These are phyloP conservation scores for Morella rubra DNA, from an alignment of 306 rosid genomes.

Conservation along the genomic window DNA sequence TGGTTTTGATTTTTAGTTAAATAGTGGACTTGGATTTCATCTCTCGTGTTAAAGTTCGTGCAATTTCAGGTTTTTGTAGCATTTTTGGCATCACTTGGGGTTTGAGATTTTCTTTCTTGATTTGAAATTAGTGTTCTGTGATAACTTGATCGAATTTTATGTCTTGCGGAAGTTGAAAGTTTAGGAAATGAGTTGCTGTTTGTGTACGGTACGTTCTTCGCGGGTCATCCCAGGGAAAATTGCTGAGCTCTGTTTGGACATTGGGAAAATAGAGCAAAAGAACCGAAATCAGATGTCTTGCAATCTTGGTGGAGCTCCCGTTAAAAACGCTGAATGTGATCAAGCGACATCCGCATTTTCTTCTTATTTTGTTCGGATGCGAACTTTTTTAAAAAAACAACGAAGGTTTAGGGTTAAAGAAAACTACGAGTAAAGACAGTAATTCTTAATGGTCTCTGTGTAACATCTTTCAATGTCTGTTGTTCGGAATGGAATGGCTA, in stretches of 20 bases:
- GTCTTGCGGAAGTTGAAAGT: not conserved
- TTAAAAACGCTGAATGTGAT: not conserved
- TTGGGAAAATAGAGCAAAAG: not conserved
- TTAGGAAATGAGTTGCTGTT: not conserved
- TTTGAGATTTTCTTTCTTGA: not conserved
- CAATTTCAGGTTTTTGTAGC: not conserved
- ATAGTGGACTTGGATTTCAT: not conserved
- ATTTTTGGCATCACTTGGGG: not conserved
- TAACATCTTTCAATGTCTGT: not conserved
- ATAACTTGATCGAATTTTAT: not conserved
- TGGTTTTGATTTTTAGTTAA: not conserved
- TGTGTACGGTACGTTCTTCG: not conserved
- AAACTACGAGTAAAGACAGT: not conserved
- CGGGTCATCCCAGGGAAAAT: not conserved
- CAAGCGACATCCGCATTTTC: not conserved
- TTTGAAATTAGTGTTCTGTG: not conserved
- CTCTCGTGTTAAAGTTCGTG: not conserved
- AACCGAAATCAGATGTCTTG: not conserved
- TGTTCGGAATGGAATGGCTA: not conserved
- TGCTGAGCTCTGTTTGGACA: conserved; percentile 1
- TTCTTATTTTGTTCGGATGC: not conserved
- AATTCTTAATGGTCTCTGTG: not conserved
- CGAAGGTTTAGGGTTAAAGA: not conserved
- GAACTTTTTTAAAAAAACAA: too few species aligned
- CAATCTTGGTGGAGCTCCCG: not conserved